These are phyloP conservation scores for Quercus cerris DNA, from an alignment of 306 rosid species.

Conservation along the genomic window DNA sequence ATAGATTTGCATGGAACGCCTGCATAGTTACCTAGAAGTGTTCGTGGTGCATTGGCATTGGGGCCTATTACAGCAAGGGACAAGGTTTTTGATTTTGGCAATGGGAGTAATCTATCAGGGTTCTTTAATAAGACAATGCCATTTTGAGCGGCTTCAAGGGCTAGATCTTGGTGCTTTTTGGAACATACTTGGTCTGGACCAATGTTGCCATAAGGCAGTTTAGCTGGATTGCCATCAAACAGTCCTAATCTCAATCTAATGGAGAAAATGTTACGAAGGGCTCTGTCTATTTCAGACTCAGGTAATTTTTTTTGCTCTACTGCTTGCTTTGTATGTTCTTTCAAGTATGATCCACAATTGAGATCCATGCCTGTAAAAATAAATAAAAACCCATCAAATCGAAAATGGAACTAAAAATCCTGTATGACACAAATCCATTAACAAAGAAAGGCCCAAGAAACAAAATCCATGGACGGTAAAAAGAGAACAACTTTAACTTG, in stretches of 20 bases:
- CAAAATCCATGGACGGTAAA: too few species aligned
- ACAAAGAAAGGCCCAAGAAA: too few species aligned
- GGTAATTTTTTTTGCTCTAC: conserved; percentile 50
- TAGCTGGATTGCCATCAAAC: conserved; percentile 66
- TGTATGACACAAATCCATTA: too few species aligned
- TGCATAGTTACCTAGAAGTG: conserved; percentile 76
- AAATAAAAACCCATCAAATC: neutral
- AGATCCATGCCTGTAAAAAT: conserved; percentile 73
- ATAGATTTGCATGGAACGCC: conserved; percentile 74
- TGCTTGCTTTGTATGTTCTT: conserved; percentile 56
- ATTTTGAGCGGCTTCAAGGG: conserved; percentile 82
- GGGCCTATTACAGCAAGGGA: conserved; percentile 88
- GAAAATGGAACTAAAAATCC: too few species aligned
- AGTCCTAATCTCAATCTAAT: conserved; percentile 82
- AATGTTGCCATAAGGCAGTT: conserved; percentile 52
- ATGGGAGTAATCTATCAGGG: conserved; percentile 60
- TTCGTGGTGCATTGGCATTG: conserved; percentile 56
- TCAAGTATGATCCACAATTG: conserved; percentile 69
- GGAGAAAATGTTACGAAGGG: conserved; percentile 73
- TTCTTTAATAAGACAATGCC: conserved; percentile 95
- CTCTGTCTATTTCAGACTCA: conserved; percentile 56
- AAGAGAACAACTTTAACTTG: too few species aligned
- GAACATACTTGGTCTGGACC: conserved; percentile 71
- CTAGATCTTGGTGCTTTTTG: conserved; percentile 53
- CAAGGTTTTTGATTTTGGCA: conserved; percentile 45